A percentile compares a stretch with the other conserved stretches of the same genome.
Evolutionary conservation across 2,329 filamentous ascomycete genomes (phyloP).

Genomic region (Cercospora zeina): DNA sequence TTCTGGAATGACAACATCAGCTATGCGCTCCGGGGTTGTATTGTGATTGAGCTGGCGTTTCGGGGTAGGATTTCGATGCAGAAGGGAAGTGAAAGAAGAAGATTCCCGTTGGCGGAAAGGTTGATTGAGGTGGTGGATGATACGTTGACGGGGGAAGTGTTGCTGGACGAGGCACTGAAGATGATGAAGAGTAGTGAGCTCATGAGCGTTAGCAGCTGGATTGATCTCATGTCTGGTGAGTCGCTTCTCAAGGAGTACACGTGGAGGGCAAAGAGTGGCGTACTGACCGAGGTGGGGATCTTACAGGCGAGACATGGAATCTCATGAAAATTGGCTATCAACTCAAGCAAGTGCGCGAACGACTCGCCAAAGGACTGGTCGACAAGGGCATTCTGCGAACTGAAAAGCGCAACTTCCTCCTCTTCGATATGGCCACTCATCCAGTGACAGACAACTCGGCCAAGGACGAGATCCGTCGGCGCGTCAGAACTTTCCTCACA

Average conservation of each 20-base stretch:
- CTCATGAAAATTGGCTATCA: constrained; percentile 99
- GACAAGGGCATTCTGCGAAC: constrained; percentile 98
- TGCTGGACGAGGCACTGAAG: constrained; percentile 96
- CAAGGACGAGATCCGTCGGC: constrained; percentile 93
- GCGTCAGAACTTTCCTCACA: constrained; percentile 88
- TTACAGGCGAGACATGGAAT: constrained; percentile 94
- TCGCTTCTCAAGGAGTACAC: not conserved
- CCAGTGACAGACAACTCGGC: constrained; percentile 93
- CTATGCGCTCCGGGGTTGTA: constrained; percentile 94
- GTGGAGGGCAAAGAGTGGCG: not conserved
- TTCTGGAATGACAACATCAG: constrained; percentile 99
- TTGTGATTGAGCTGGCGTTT: constrained; percentile 96
- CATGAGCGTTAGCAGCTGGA: constrained; percentile 99
- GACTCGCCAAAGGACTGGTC: constrained; percentile 92
- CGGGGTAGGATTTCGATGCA: constrained; percentile 97
- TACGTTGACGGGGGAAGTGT: constrained; percentile 90
- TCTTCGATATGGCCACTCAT: constrained; percentile 99
- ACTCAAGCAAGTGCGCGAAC: constrained; percentile 97
- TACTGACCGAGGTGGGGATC: constrained; percentile 13
- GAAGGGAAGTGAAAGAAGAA: constrained; percentile 86
- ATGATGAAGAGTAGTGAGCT: constrained; percentile 99
- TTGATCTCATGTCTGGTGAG: constrained; percentile 95
- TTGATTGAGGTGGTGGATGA: constrained; percentile 97
- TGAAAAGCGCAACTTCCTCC: constrained; percentile 98
- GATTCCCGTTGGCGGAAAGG: constrained; percentile 89